Evolutionary conservation across 139 green algal species (phyloP).

Genomic region (Micromonas commoda): DNA sequence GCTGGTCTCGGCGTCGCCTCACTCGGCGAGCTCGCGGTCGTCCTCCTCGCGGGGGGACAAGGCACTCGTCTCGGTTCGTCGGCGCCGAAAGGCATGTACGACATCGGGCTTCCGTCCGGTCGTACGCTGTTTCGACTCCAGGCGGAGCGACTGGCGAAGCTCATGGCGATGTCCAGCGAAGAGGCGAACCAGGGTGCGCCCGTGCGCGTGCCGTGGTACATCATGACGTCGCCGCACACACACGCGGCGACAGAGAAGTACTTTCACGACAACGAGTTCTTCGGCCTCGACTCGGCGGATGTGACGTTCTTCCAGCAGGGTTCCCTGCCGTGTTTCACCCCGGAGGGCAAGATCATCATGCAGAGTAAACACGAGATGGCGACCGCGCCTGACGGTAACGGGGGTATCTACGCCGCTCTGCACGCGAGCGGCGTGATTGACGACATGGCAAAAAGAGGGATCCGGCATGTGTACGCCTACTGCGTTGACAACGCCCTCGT

Average conservation of each 20-base stretch:
- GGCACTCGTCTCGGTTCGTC: conserved; percentile 78
- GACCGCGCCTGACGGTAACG: conserved; percentile 84
- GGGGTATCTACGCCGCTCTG: conserved; percentile 83
- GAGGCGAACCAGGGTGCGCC: background rate
- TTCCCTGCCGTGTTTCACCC: conserved; percentile 71
- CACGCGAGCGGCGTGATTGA: conserved; percentile 46
- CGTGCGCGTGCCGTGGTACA: conserved; percentile 61
- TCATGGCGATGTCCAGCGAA: conserved; percentile 54
- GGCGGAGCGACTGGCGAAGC: conserved; percentile 62
- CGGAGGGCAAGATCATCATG: conserved; percentile 72
- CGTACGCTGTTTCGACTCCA: conserved; percentile 85
- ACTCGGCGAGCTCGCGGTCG: conserved; percentile 64
- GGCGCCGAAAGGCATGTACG: conserved; percentile 78
- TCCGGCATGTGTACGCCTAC: conserved; percentile 66
- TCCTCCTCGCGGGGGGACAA: conserved; percentile 87
- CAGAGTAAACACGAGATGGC: background rate
- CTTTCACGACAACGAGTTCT: conserved; percentile 64
- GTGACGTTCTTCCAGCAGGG: conserved; percentile 81
- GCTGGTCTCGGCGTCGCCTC: conserved; percentile 34
- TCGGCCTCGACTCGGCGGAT: conserved; percentile 62
- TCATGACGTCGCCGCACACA: conserved; percentile 86
- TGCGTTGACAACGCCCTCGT: conserved; percentile 85
- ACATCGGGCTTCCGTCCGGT: conserved; percentile 77
- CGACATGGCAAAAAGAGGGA: conserved; percentile 54
- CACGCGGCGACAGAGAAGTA: conserved; percentile 58